Percentiles rank a stretch among this genome's conserved stretches.
Evolutionary conservation across 306 rosid species (phyloP).

Genomic region (Styphnolobium japonicum): DNA sequence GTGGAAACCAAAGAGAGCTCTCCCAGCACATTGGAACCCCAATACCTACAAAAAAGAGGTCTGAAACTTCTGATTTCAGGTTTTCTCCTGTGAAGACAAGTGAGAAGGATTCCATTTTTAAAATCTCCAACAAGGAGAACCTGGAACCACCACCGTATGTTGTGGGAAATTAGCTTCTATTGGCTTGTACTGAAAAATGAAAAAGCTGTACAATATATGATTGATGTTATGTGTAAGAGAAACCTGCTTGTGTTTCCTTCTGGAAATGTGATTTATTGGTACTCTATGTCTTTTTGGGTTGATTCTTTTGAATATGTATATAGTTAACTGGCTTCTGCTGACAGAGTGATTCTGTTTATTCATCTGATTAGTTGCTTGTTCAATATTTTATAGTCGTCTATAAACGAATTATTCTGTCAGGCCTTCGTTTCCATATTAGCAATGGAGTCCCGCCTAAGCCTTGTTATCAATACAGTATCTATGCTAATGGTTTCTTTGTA

Average conservation of each 20-base stretch:
- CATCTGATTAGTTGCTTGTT: no score
- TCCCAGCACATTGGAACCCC: slow-evolving; percentile 57
- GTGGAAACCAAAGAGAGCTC: slow-evolving; percentile 91
- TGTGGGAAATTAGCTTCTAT: slow-evolving; percentile 34
- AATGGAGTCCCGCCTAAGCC: no score
- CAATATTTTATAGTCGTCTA: no score
- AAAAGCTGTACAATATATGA: slow-evolving; percentile 13
- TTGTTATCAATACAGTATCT: no score
- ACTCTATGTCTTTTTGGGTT: background rate
- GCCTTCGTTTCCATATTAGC: no score
- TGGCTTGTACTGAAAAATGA: background rate
- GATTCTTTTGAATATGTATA: no score
- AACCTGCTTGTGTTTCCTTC: slow-evolving; percentile 22
- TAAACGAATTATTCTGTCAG: no score
- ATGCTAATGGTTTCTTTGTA: no score
- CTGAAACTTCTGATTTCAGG: slow-evolving; percentile 27
- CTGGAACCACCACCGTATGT: slow-evolving; percentile 32
- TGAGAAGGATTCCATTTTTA: slow-evolving; percentile 33
- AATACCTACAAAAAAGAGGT: slow-evolving; percentile 37
- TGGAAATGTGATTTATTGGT: slow-evolving; percentile 17
- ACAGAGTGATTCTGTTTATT: background rate
- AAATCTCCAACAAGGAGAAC: slow-evolving; percentile 47
- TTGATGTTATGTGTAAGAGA: background rate
- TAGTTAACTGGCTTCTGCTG: background rate
- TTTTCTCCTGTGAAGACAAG: slow-evolving; percentile 32